Percentiles rank a stretch among this genome's conserved stretches.
phyloP scores from a whole-genome alignment of 768 basidiomycete species.

The Gymnopilus junonius region DNA sequence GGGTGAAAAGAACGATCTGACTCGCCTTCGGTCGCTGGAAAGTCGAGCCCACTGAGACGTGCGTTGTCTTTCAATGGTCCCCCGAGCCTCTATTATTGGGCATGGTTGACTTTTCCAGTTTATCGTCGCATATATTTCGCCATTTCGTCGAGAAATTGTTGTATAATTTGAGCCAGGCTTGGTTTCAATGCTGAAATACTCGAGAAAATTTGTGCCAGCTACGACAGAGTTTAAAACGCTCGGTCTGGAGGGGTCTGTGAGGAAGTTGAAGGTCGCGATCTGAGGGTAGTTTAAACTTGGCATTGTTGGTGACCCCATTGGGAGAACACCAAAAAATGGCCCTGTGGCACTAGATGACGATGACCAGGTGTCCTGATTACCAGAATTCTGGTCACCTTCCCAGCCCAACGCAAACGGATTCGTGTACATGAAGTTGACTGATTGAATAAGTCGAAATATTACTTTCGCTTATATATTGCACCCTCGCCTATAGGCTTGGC shows the following conservation, averaged over 20 bases:
- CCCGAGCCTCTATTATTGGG: conserved; percentile 41
- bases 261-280: conserved; percentile 46
- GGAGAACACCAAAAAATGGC: conserved; percentile 21
- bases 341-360: conserved; percentile 6
- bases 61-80: conserved; percentile 35
- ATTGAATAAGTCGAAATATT: not conserved
- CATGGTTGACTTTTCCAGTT: conserved; percentile 39
- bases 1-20: not conserved
- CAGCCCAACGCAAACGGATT: conserved; percentile 17
- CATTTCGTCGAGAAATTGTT: conserved; percentile 40
- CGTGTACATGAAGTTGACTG: conserved; percentile 7
- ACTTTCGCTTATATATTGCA: not conserved
- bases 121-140: conserved; percentile 42
- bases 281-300: conserved; percentile 22
- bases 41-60: conserved; percentile 49
- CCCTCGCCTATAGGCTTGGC: not conserved
- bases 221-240: conserved; percentile 49
- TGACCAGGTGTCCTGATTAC: not conserved
- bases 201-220: conserved; percentile 41
- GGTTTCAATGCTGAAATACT: conserved; percentile 43
- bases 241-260: conserved; percentile 31
- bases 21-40: conserved; percentile 45
- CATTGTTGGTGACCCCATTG: conserved; percentile 4
- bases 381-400: conserved; percentile 6
- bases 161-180: conserved; percentile 35